Conservation (phyloP, 2,329 filamentous ascomycete genomes). For the Diplodia scrobiculata region DNA sequence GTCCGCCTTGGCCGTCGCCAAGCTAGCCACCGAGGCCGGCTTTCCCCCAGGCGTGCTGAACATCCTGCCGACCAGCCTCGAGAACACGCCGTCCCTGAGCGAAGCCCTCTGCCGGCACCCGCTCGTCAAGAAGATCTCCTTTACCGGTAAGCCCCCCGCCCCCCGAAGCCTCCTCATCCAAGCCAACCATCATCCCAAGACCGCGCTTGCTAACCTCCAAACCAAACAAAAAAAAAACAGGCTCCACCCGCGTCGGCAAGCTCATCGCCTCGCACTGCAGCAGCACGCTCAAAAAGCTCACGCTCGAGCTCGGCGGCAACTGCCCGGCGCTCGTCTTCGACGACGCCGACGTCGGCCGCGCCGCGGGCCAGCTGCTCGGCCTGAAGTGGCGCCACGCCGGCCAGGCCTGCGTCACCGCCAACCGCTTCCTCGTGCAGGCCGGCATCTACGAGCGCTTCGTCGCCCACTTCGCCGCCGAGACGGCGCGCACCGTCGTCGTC, state of each 20-base stretch:
- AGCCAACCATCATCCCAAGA: background rate
- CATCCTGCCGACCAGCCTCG: conserved; percentile 61
- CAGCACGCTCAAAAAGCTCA: conserved; percentile 64
- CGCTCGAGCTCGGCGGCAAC: conserved; percentile 66
- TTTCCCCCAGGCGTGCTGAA: conserved; percentile 63
- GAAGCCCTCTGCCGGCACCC: conserved; percentile 60
- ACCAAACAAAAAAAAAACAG: conserved; percentile 24
- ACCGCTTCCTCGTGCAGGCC: conserved; percentile 65
- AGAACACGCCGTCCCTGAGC: conserved; percentile 57
- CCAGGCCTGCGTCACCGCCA: conserved; percentile 67
- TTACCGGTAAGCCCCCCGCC: conserved; percentile 47
- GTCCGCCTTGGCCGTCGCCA: conserved; percentile 29
- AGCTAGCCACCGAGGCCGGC: conserved; percentile 36
- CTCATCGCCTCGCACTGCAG: conserved; percentile 62
- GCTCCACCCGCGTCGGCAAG: conserved; percentile 62
- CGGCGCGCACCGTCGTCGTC: conserved; percentile 55
- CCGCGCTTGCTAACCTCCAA: no score
- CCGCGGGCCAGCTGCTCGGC: conserved; percentile 50
- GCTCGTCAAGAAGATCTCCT: conserved; percentile 63
- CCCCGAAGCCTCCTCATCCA: background rate
- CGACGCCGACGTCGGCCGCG: conserved; percentile 63
- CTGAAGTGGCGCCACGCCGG: conserved; percentile 63
- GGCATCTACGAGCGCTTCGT: conserved; percentile 65
- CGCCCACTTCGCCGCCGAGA: conserved; percentile 55
- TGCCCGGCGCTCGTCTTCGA: conserved; percentile 67